Conservation (phyloP, 345 rosid species). For the Mangifera indica region DNA sequence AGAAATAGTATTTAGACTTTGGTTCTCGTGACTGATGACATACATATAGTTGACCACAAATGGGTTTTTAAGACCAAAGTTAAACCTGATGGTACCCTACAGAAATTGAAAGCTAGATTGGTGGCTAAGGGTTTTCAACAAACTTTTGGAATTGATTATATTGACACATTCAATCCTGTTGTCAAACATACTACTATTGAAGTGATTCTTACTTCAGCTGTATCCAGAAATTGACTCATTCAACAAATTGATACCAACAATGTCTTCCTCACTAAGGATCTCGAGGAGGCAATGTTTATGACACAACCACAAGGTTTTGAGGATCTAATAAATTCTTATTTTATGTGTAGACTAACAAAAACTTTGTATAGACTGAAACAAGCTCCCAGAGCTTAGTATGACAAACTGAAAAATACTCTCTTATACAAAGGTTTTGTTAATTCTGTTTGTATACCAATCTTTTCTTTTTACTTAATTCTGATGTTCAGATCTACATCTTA, state of each 20-base stretch:
- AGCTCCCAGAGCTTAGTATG: background rate
- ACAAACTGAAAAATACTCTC: background rate
- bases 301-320: background rate
- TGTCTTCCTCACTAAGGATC: background rate
- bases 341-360: background rate
- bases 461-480: background rate
- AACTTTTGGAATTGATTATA: background rate
- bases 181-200: background rate
- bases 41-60: background rate
- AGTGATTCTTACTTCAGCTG: background rate
- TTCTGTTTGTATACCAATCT: background rate
- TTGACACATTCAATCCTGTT: background rate
- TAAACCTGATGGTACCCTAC: background rate
- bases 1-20: background rate
- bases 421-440: too few relatives aligned
- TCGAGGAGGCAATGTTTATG: background rate
- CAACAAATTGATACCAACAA: background rate
- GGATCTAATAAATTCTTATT: accelerated
- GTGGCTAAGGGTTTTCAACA: background rate
- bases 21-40: background rate
- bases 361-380: background rate
- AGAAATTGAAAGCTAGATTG: background rate
- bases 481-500: too few relatives aligned
- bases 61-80: background rate
- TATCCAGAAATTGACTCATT: background rate